Evolutionary conservation across 2,329 filamentous ascomycete genomes (phyloP).

Genomic region (Cladosporium colombiae): DNA sequence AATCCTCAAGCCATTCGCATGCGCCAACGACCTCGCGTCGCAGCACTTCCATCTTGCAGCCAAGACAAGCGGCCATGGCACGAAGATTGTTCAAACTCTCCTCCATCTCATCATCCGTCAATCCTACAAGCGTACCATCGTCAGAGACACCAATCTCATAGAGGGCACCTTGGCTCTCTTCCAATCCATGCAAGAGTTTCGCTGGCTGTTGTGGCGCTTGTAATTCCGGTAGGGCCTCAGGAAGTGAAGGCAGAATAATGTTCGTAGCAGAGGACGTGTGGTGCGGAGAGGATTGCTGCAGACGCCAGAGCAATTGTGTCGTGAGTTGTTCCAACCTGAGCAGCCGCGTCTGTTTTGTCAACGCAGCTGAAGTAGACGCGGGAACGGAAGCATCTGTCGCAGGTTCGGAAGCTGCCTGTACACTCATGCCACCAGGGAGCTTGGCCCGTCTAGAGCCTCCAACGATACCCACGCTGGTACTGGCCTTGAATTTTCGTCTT

Average conservation of each 20-base stretch:
- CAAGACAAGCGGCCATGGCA: constrained; percentile 89
- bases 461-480: constrained; percentile 63
- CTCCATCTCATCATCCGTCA: constrained; percentile 87
- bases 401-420: constrained; percentile 34
- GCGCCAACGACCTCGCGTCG: constrained; percentile 82
- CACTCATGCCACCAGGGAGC: constrained; percentile 21
- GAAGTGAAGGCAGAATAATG: constrained; percentile 72
- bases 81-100: constrained; percentile 84
- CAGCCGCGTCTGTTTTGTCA: constrained; percentile 71
- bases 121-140: constrained; percentile 84
- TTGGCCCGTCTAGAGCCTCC: constrained; percentile 54
- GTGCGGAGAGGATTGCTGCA: constrained; percentile 92
- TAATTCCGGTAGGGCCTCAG: constrained; percentile 65
- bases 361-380: constrained; percentile 28
- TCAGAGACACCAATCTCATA: constrained; percentile 98
- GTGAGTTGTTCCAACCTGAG: constrained; percentile 87
- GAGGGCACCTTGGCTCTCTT: constrained; percentile 88
- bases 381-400: constrained; percentile 12
- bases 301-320: constrained; percentile 89
- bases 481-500: constrained; percentile 69
- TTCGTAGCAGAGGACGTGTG: constrained; percentile 78
- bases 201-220: constrained; percentile 55
- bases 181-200: constrained; percentile 69
- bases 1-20: constrained; percentile 69
- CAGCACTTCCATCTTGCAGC: constrained; percentile 79